Evolutionary conservation across 1,284 basidiomycete genomes (phyloP).

Genomic region (Naganishia sp.): DNA sequence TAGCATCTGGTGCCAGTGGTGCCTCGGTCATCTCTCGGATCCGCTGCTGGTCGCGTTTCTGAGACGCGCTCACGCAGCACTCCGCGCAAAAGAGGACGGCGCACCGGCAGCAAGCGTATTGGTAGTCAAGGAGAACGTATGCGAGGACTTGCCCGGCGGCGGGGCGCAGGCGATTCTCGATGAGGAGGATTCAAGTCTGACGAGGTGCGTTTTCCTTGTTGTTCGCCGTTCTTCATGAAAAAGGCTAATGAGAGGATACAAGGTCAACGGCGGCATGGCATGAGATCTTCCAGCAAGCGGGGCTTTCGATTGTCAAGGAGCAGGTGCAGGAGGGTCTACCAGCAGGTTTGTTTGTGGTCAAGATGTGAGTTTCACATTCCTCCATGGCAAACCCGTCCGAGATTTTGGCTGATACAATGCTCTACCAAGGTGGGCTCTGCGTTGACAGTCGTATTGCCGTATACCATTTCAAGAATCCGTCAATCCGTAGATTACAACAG

Average conservation of each 20-base stretch:
- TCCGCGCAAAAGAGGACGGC: conserved; percentile 53
- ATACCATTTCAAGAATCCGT: no score
- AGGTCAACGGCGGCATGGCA: conserved; percentile 81
- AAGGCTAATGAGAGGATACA: conserved; percentile 45
- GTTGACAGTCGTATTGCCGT: background rate
- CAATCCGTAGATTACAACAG: no score
- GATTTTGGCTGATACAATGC: no score
- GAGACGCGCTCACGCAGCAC: conserved; percentile 61
- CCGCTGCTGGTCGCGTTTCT: conserved; percentile 75
- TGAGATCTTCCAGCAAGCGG: conserved; percentile 61
- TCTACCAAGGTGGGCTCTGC: conserved; percentile 28
- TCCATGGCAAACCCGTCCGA: no score
- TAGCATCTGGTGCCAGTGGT: conserved; percentile 90
- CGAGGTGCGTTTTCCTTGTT: conserved; percentile 59
- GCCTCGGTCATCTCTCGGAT: conserved; percentile 81
- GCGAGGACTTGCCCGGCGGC: conserved; percentile 61
- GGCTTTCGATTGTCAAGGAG: conserved; percentile 41
- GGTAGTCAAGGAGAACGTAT: conserved; percentile 90
- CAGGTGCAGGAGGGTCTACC: conserved; percentile 67
- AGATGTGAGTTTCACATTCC: conserved; percentile 62
- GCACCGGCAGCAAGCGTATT: conserved; percentile 58
- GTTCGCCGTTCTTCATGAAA: no score
- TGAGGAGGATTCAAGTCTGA: conserved; percentile 82
- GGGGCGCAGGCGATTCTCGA: conserved; percentile 65
- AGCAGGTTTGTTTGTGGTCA: conserved; percentile 73